phyloP scores from a whole-genome alignment of 2,329 filamentous ascomycete genomes.

The Chrysosporium queenslandicum region DNA sequence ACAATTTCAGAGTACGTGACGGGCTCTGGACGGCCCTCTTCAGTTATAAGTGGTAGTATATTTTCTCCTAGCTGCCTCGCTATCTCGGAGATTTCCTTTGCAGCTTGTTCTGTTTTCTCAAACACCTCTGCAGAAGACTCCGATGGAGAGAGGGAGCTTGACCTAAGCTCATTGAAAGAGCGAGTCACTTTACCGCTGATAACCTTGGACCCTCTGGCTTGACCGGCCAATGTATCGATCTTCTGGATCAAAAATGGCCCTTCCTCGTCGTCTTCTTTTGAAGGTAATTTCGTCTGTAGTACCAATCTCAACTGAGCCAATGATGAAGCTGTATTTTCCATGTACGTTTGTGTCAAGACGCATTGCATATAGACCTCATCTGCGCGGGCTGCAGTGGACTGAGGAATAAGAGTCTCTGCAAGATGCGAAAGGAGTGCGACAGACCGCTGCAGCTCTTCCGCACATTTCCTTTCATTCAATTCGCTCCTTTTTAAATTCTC shows the following conservation, averaged over 20 bases:
- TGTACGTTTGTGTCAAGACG: slow-evolving; percentile 64
- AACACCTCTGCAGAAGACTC: slow-evolving; percentile 60
- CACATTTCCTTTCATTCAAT: slow-evolving; percentile 72
- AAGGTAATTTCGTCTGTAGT: slow-evolving; percentile 56
- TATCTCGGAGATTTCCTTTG: slow-evolving; percentile 56
- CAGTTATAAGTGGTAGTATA: slow-evolving; percentile 56
- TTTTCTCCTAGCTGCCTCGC: slow-evolving; percentile 57
- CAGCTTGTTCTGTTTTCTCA: slow-evolving; percentile 56
- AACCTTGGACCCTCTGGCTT: slow-evolving; percentile 75
- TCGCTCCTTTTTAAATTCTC: slow-evolving; percentile 76
- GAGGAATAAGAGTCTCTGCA: slow-evolving; percentile 65
- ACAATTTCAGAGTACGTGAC: slow-evolving; percentile 59
- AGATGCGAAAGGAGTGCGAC: slow-evolving; percentile 82
- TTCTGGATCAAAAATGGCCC: slow-evolving; percentile 59
- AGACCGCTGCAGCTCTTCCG: slow-evolving; percentile 69
- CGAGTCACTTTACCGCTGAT: slow-evolving; percentile 67
- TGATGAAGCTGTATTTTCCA: slow-evolving; percentile 64
- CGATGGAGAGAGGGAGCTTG: slow-evolving; percentile 62
- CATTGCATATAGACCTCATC: slow-evolving; percentile 71
- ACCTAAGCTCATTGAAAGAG: slow-evolving; percentile 65
- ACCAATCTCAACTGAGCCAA: slow-evolving; percentile 55
- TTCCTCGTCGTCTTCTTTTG: slow-evolving; percentile 59
- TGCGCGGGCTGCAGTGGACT: slow-evolving; percentile 61
- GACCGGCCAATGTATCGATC: slow-evolving; percentile 59
- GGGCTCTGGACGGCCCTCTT: slow-evolving; percentile 60